These are phyloP conservation scores for Diaporthe vexans DNA, from an alignment of 2,329 filamentous ascomycete species.

Conservation along the genomic window DNA sequence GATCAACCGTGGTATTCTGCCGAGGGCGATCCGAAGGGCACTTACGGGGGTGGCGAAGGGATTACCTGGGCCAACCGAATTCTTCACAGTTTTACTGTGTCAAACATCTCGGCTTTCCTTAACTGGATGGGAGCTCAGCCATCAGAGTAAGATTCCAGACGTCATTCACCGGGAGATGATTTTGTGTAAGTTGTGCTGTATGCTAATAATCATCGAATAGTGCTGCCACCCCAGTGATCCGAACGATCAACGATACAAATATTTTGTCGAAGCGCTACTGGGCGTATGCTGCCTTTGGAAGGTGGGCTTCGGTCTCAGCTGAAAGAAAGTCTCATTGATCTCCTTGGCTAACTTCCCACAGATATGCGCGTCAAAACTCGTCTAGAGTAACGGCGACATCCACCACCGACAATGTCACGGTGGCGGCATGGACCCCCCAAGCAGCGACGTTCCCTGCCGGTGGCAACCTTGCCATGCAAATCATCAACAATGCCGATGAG, in stretches of 20 bases:
- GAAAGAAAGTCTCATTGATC: not conserved
- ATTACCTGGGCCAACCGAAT: constrained; percentile 39
- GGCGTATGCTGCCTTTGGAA: constrained; percentile 36
- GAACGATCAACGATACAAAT: constrained; percentile 34
- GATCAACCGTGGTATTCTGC: constrained; percentile 35
- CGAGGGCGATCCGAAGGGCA: constrained; percentile 36
- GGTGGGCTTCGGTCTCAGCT: not conserved
- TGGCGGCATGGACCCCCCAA: constrained; percentile 35
- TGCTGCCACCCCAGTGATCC: constrained; percentile 33
- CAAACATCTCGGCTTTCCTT: constrained; percentile 40
- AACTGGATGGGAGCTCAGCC: constrained; percentile 41
- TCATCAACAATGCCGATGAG: constrained; percentile 40
- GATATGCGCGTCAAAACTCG: constrained; percentile 39
- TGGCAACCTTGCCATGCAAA: constrained; percentile 39
- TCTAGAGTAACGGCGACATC: constrained; percentile 33
- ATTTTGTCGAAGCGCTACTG: constrained; percentile 36
- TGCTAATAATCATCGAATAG: constrained; percentile 5
- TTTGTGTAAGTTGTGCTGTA: not conserved
- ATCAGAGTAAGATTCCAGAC: constrained; percentile 7
- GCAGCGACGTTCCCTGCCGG: constrained; percentile 29
- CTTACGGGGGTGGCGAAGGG: constrained; percentile 33
- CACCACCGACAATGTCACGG: constrained; percentile 30
- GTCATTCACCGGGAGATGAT: not conserved
- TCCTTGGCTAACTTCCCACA: not conserved
- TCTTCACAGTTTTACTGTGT: constrained; percentile 35